These are phyloP conservation scores for Cynanchum wilfordii DNA, from an alignment of 257 asterid species.

Conservation along the genomic window DNA sequence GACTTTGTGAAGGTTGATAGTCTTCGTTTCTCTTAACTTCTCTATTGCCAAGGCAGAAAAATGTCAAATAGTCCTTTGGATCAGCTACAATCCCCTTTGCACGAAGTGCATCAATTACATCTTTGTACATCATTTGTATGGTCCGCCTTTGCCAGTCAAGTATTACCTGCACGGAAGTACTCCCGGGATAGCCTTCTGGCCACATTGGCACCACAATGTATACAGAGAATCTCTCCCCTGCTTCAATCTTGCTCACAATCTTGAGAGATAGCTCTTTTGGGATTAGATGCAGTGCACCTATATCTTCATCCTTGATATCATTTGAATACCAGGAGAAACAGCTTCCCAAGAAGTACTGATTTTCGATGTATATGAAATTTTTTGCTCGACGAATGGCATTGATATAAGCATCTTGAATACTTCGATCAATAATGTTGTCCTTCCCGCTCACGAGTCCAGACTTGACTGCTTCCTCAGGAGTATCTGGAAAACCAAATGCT, in stretches of 20 bases:
- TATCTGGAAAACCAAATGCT: slow-evolving; percentile 62
- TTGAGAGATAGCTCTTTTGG: slow-evolving; percentile 62
- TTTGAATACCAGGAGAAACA: slow-evolving; percentile 51
- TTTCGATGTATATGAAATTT: slow-evolving; percentile 59
- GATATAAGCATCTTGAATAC: slow-evolving; percentile 70
- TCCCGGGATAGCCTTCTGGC: slow-evolving; percentile 70
- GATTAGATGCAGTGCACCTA: slow-evolving; percentile 52
- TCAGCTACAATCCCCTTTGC: slow-evolving; percentile 56
- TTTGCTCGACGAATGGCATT: slow-evolving; percentile 68
- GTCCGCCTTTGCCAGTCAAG: slow-evolving; percentile 71
- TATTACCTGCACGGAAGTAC: slow-evolving; percentile 52
- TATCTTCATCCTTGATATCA: slow-evolving; percentile 45
- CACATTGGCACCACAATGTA: slow-evolving; percentile 72
- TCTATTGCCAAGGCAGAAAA: slow-evolving; percentile 70
- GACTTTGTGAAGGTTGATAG: slow-evolving; percentile 46
- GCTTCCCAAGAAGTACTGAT: slow-evolving; percentile 73
- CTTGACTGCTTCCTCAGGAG: slow-evolving; percentile 58
- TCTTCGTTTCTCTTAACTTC: slow-evolving; percentile 52
- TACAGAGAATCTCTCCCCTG: slow-evolving; percentile 51
- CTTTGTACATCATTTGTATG: slow-evolving; percentile 69
- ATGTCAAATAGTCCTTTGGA: slow-evolving; percentile 60
- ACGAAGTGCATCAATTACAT: slow-evolving; percentile 37
- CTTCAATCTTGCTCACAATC: slow-evolving; percentile 58
- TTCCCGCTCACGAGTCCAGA: slow-evolving; percentile 63
- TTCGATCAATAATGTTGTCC: slow-evolving; percentile 61